Base-by-base conservation (phyloP, 192 early-diverging fungal species). In the Coemansia sp. region DNA sequence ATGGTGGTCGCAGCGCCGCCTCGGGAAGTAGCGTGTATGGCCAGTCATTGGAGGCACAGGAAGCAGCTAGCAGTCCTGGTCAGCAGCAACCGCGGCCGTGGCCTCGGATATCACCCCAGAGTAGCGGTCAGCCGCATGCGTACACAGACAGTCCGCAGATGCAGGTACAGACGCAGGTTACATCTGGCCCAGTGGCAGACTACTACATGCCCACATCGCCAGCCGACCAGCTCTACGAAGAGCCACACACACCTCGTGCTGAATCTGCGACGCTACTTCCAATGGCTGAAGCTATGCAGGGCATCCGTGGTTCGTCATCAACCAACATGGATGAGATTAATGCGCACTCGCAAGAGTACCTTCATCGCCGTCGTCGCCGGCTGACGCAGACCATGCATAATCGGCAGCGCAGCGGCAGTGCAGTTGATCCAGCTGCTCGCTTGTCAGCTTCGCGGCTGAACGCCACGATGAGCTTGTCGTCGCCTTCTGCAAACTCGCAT, bases 351-450 rank as follows among this genome's bases (percentile, higher is more conserved):
- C 77, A 80, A 48, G 72, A 80, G 51, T 80, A 80, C 21, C 63
- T 80, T 21, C 69, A 74, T 38, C 68, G 77, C 25, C 77, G 77
- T 9, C 61, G 77, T 9, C 77, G 77, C 16, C 68, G 77, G 8
- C 66, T 80, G 38, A 80, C 77, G 14, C 77, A 80, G 57, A 80
- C 72, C 26, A 57, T 73, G 56, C 77, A 80, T 47, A 80, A 80
- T 55, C 77, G 77, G 25, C 72, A 80, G 59, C 77, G 77, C 31
- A 80, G 77, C 41, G 69, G 77, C 14, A 74, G 77, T 50, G 57
- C 62, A 3, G 62, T 53, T 0, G 77, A 80, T 62, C 62, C 65
- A n/a, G 69, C 49, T n/a, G 62, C 69, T 16, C 59, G 77, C 3
- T 61, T 68, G 2, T 70, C 77, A 26, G 63, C 55, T 11, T 68